These are phyloP conservation scores for Phytophthora ohioensis DNA, from an alignment of 352 stramenopile species.

Conservation along the genomic window DNA sequence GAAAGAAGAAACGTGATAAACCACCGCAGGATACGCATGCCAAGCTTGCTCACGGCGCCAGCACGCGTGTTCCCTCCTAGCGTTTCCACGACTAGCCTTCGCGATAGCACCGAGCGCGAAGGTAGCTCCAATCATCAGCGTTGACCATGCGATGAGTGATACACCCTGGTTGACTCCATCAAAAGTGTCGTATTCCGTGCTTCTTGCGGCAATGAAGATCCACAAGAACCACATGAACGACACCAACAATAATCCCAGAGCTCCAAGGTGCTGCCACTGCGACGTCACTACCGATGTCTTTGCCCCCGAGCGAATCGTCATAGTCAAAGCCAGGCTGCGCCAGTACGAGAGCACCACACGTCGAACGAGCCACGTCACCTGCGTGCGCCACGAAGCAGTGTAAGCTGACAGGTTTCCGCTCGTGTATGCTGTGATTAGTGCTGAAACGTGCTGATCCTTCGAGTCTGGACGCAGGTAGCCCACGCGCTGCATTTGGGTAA, in stretches of 20 bases:
- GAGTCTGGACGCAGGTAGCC: conserved; percentile 29
- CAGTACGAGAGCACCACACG: conserved; percentile 40
- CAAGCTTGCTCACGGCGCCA: conserved; percentile 40
- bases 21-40: conserved; percentile 30
- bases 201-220: conserved; percentile 26
- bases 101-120: conserved; percentile 14
- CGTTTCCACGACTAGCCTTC: conserved; percentile 22
- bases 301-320: conserved; percentile 8
- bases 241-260: conserved; percentile 19
- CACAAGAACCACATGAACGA: conserved; percentile 32
- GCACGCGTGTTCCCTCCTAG: conserved; percentile 25
- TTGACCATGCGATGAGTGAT: conserved; percentile 40
- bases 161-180: conserved; percentile 35
- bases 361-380: conserved; percentile 30
- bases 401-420: conserved; percentile 16
- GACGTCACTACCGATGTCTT: conserved; percentile 1
- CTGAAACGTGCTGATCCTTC: conserved; percentile 10
- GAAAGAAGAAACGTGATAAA: conserved; percentile 30
- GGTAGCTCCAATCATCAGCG: conserved; percentile 27
- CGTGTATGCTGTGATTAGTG: conserved; percentile 26
- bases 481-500: conserved; percentile 33
- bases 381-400: conserved; percentile 24
- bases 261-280: conserved; percentile 15
- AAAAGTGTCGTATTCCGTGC: conserved; percentile 38
- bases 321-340: conserved; percentile 21